Conservation (phyloP, 352 stramenopile genomes). For the Globisporangium carolinianum region DNA sequence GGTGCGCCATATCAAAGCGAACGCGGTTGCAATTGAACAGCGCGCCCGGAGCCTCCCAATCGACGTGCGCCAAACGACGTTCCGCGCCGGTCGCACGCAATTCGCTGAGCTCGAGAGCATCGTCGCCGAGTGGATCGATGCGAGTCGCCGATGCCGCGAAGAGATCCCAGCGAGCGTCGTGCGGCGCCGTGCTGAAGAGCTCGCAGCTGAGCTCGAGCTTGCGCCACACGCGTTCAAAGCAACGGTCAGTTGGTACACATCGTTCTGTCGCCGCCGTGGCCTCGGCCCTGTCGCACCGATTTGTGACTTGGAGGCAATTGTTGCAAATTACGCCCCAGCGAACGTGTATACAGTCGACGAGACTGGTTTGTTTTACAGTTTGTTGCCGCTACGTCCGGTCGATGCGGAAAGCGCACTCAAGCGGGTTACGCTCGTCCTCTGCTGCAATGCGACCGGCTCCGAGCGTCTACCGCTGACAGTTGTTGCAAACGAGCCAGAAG, state of each 20-base stretch:
- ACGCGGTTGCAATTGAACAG: constrained; percentile 1
- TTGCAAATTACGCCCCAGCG: constrained; percentile 3
- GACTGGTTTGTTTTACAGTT: constrained; percentile 10
- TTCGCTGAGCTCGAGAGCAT: constrained; percentile 11
- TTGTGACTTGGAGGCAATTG: constrained; percentile 6
- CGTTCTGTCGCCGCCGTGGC: constrained; percentile 7
- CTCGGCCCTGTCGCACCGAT: constrained; percentile 4
- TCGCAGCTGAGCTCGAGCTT: constrained; percentile 8
- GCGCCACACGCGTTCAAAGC: constrained; percentile 6
- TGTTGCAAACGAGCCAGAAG: constrained; percentile 3
- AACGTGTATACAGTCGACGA: constrained; percentile 15
- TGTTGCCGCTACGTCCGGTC: constrained; percentile 5
- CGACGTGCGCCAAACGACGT: constrained; percentile 11
- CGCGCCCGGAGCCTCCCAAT: constrained; percentile 5
- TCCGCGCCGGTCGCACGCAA: constrained; percentile 2
- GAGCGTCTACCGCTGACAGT: constrained; percentile 8
- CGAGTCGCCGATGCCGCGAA: constrained; percentile 9
- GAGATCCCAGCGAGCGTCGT: constrained; percentile 9
- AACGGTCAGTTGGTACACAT: constrained; percentile 6
- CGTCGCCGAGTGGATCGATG: constrained; percentile 10
- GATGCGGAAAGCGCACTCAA: constrained; percentile 1
- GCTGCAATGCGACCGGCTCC: constrained; percentile 11
- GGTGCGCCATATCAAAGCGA: constrained; percentile 13
- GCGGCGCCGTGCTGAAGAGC: constrained; percentile 4
- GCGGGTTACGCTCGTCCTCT: constrained; percentile 12